Percentiles rank a stretch among this genome's conserved stretches.
Evolutionary conservation across 192 early-diverging fungal species (phyloP).

Genomic region (Obelidium mucronatum): DNA sequence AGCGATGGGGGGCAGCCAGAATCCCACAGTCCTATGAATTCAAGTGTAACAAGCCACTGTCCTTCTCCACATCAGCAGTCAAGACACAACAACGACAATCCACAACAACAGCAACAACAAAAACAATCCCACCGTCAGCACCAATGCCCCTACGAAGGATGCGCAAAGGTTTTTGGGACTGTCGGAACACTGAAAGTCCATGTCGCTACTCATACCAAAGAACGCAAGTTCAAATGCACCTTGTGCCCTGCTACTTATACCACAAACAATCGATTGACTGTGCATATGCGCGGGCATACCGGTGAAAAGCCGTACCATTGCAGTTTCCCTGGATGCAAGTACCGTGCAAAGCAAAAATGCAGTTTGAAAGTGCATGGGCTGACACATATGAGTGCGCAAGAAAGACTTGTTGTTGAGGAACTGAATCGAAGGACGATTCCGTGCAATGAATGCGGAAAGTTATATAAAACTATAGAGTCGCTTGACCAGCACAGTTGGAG

Average conservation of each 20-base stretch:
- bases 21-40: no score
- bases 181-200: neutral
- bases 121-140: no score
- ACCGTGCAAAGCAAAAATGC: neutral
- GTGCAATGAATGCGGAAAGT: neutral
- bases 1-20: no score
- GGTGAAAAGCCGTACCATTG: constrained; percentile 11
- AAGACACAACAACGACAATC: no score
- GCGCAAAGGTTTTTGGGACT: neutral
- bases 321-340: neutral
- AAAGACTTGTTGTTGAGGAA: neutral
- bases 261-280: neutral
- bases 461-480: neutral
- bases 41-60: no score
- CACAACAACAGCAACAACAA: no score
- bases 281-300: neutral
- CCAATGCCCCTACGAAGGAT: neutral
- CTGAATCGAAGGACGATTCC: neutral
- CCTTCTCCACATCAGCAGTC: no score
- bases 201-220: neutral
- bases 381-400: neutral
- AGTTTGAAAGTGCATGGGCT: neutral
- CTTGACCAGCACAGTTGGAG: neutral
- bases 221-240: neutral
- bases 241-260: neutral